Conservation (phyloP, 75 land plant species). For the Selaginella moellendorffii region DNA sequence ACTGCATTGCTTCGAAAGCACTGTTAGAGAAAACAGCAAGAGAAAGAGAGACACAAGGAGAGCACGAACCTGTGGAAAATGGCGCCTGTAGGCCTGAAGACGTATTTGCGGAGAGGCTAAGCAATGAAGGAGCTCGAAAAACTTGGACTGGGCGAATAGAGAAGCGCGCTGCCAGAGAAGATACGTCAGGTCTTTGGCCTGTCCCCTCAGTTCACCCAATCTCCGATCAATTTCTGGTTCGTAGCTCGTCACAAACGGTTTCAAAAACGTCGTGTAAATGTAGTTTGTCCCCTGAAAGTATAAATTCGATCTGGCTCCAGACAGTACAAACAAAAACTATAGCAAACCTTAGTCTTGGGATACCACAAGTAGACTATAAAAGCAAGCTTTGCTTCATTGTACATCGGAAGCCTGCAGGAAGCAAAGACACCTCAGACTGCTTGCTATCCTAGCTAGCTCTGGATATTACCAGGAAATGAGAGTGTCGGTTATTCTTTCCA, state of each 20-base stretch:
- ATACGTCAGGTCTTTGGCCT: conserved; percentile 53
- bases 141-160: conserved; percentile 42
- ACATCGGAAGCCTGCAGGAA: conserved; percentile 24
- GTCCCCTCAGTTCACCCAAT: conserved; percentile 53
- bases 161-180: conserved; percentile 47
- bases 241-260: conserved; percentile 1
- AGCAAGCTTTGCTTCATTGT: conserved; percentile 28
- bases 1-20: no score
- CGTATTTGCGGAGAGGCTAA: conserved; percentile 55
- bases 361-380: conserved; percentile 29
- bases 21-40: no score
- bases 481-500: background rate
- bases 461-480: conserved; percentile 5
- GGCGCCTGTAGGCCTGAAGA: conserved; percentile 13
- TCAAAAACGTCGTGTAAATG: conserved; percentile 3
- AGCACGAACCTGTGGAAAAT: background rate
- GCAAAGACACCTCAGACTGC: background rate
- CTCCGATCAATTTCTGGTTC: background rate
- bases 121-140: conserved; percentile 58
- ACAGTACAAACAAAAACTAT: background rate
- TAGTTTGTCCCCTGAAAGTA: conserved; percentile 10
- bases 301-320: background rate
- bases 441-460: no score
- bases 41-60: no score
- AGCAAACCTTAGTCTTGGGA: conserved; percentile 17